Evolutionary conservation across 441 rosid species (phyloP).

Genomic region (Erodium trifolium): DNA sequence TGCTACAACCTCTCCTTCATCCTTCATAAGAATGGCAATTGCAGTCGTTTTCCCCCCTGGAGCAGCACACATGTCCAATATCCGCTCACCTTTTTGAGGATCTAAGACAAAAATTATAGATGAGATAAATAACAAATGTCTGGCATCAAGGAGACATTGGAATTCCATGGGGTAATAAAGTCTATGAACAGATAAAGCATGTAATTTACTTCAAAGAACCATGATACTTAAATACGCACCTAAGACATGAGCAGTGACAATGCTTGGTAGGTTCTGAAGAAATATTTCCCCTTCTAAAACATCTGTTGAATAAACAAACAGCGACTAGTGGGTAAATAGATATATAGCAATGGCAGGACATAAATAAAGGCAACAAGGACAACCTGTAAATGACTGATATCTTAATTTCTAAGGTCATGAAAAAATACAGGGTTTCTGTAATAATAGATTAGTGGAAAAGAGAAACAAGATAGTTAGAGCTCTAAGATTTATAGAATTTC

Average conservation of each 20-base stretch:
- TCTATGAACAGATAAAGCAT: not conserved
- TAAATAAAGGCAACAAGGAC: no score
- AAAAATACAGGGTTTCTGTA: no score
- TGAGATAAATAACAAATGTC: not conserved
- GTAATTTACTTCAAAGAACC: constrained; percentile 4
- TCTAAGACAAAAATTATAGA: constrained; percentile 33
- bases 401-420: no score
- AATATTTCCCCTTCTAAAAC: constrained; percentile 91
- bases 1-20: constrained; percentile 86
- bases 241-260: constrained; percentile 73
- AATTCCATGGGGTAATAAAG: not conserved
- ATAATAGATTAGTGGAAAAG: no score
- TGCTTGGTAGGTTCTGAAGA: constrained; percentile 94
- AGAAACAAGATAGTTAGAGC: no score
- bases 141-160: not conserved
- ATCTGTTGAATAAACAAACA: constrained; percentile 33
- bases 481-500: no score
- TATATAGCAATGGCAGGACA: no score
- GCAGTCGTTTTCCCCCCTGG: constrained; percentile 99
- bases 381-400: no score
- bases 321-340: not conserved
- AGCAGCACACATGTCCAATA: constrained; percentile 97
- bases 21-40: constrained; percentile 78
- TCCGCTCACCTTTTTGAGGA: constrained; percentile 86
- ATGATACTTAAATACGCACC: constrained; percentile 34